Base-by-base conservation (phyloP, 2,329 filamentous ascomycete genomes). In the Aureobasidium sp. region DNA sequence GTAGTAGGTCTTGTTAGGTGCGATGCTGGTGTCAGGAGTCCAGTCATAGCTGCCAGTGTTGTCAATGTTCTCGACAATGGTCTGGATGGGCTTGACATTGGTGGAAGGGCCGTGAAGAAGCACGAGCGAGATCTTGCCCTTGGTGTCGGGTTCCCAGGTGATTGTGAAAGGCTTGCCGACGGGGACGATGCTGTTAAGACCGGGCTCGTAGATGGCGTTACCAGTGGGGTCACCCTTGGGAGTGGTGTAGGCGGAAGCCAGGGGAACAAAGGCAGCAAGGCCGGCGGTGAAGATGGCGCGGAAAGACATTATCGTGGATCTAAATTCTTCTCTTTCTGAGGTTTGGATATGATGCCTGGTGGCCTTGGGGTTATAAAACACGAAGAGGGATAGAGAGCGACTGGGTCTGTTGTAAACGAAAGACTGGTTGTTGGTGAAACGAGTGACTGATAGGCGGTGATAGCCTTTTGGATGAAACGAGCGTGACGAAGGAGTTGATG, bases 51-150 rank as follows among this genome's bases (percentile, higher is more conserved):
- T 69, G 62, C 84, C 84, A 61, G 71, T 69, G 61, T 64, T 64
- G 58, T 62, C 45, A 37, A 60, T 54, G 49, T 66, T 66, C 70
- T 83, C 78, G 63, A 76, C 78, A 64, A 84, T 76, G 62, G 79
- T 74, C 65, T 74, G 71, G 65, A 81, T 71, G 46, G 79, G 78
- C 42, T 75, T 66, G 50, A 82, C 77, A 74, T 85, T 82, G 71
- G 62, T 74, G 65, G 78, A 74, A 33, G 83, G 82, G 33, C 84
- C 84, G 68, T 79, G 79, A 66, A 85, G 79, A 65, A 86, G 80
- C 62, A 83, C 70, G 61, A 87, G 74, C n/a, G 81, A 81, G 68
- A 86, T 75, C 42, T 74, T 77, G 68, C 76, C 77, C 59, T 69
- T 60, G 59, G 77, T 77, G 65, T 74, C 77, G 51, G 78, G 74